These are phyloP conservation scores for Aspergillus proliferans DNA, from an alignment of 2,329 filamentous ascomycete species.

Conservation along the genomic window DNA sequence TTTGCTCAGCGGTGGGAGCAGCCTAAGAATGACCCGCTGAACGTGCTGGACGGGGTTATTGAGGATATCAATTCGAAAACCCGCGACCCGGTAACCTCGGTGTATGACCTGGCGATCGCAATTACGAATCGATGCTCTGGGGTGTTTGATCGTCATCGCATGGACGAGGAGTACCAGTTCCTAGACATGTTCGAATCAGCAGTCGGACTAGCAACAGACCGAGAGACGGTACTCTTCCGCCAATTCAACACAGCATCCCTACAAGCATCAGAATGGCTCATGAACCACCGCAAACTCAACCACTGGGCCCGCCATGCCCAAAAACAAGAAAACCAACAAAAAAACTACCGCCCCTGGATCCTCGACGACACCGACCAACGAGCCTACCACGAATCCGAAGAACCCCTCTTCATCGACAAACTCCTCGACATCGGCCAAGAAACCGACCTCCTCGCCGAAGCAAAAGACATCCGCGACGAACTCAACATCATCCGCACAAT, in stretches of 20 bases:
- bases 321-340: background rate
- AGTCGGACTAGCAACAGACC: constrained; percentile 50
- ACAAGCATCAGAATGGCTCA: constrained; percentile 51
- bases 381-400: constrained; percentile 27
- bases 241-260: constrained; percentile 55
- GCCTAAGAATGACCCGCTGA: constrained; percentile 56
- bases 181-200: constrained; percentile 62
- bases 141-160: constrained; percentile 54
- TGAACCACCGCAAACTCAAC: constrained; percentile 42
- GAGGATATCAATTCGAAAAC: constrained; percentile 62
- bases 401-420: constrained; percentile 42
- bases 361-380: background rate
- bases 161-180: constrained; percentile 58
- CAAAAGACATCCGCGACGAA: constrained; percentile 63
- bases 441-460: constrained; percentile 56
- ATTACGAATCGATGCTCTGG: constrained; percentile 57
- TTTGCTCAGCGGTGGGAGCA: constrained; percentile 42
- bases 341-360: constrained; percentile 4
- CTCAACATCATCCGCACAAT: constrained; percentile 53
- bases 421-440: constrained; percentile 53
- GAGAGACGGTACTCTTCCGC: constrained; percentile 54
- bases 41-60: constrained; percentile 56
- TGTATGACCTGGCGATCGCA: constrained; percentile 58
- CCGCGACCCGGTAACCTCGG: constrained; percentile 52
- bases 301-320: constrained; percentile 23